Evolutionary conservation across 345 rosid genomes (phyloP), one percentile per base, ranked within the genome.

Genomic region (Odontarrhena argentea): DNA sequence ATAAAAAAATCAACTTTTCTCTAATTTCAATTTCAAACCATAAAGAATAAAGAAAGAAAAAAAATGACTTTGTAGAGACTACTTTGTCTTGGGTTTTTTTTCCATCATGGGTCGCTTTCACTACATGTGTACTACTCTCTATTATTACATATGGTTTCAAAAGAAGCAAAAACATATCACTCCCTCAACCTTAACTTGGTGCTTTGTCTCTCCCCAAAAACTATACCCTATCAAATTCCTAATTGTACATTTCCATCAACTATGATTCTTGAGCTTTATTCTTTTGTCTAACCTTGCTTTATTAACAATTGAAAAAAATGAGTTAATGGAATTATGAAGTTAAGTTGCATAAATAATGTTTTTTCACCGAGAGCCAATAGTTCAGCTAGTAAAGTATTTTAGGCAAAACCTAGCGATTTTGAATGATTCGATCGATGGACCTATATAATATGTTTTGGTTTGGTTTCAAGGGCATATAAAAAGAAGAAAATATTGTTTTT

Each of bases 131-230:
- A 1, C 40, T 63, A 32, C 46, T 56, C 63, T 70, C 62, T 26
- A 62, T 45, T 47, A 56, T 55, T 63, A 49, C 46, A 49, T 30
- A 26, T 48, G 53, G 9, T 63, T 30, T 55, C 41, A 63, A 22
- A 64, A 63, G 7, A 48, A 56, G 53, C 76, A 40, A 71, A 48
- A 55, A 71, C 70, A 71, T 63, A 55, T 55, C 51, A 25, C 58
- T 63, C 52, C 57, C 28, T 47, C 12, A 54, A 11, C 7, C 63
- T 45, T 40, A 45, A 28, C 63, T 47, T 46, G 15, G 37, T 55
- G 61, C 41, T 45, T 37, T 45, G 63, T 70, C 60, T 72, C 63
- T 41, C 66, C 30, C 34, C 22, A 18, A 25, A 18, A 18, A 37
- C 9, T 26, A 26, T 47, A 55, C 53, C 14, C 54, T 53, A 54